Percentiles rank a stretch among this genome's conserved stretches.
Evolutionary conservation across 345 rosid species (phyloP).

Genomic region (Hirschfeldia incana): DNA sequence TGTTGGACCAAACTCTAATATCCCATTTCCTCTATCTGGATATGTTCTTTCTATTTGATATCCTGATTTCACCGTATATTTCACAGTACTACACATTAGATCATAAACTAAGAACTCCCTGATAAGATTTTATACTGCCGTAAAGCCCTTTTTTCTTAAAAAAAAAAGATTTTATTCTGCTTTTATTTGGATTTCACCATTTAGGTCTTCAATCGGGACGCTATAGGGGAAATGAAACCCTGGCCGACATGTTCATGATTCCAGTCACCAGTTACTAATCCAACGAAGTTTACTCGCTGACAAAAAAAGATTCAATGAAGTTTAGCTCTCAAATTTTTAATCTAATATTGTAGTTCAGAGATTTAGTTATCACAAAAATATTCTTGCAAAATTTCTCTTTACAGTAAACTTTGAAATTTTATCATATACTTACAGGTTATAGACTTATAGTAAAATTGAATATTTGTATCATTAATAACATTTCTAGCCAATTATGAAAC

Average conservation of each 20-base stretch:
- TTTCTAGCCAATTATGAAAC: background rate
- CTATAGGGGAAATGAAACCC: background rate
- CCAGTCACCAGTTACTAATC: background rate
- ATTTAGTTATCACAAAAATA: too few relatives aligned
- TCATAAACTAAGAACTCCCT: background rate
- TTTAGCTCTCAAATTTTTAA: too few relatives aligned
- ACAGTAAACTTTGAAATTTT: too few relatives aligned
- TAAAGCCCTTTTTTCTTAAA: too few relatives aligned
- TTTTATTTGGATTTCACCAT: background rate
- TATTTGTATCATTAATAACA: background rate
- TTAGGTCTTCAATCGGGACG: background rate
- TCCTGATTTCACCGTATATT: too few relatives aligned
- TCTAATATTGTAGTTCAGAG: too few relatives aligned
- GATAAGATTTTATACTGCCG: background rate
- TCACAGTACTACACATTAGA: background rate
- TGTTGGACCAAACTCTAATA: too few relatives aligned
- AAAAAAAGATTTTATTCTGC: background rate
- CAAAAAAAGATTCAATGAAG: too few relatives aligned
- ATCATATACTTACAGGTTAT: background rate
- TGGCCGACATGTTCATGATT: background rate
- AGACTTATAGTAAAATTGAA: too few relatives aligned
- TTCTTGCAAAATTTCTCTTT: background rate
- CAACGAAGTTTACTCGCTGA: too few relatives aligned
- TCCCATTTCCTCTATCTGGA: too few relatives aligned
- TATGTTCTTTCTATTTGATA: too few relatives aligned